phyloP scores from a whole-genome alignment of 176 grass and related monocot genomes.

The Alopecurus myosuroides region DNA sequence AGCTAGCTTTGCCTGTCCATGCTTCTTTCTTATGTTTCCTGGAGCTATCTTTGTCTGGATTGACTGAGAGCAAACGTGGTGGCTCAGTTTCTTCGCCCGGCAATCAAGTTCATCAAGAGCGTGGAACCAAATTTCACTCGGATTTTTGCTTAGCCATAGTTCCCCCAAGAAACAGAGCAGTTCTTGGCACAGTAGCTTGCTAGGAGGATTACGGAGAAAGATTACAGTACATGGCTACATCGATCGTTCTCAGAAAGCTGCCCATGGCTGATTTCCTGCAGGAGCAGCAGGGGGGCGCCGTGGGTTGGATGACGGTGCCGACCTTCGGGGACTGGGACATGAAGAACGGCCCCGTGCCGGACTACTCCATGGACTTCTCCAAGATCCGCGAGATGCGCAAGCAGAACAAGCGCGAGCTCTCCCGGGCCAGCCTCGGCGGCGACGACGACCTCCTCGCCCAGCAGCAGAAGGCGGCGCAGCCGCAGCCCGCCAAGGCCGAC shows the following conservation, averaged over 20 bases:
- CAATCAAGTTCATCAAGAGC: neutral
- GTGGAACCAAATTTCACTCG: neutral
- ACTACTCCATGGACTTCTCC: conserved; percentile 99
- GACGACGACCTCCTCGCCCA: conserved; percentile 53
- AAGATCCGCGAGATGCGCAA: conserved; percentile 96
- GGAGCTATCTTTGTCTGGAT: neutral
- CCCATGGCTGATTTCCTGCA: neutral
- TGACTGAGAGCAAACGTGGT: neutral
- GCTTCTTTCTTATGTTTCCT: neutral
- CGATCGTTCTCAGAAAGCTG: neutral
- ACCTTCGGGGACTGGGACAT: conserved; percentile 90
- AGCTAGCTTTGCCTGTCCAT: neutral
- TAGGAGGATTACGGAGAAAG: neutral
- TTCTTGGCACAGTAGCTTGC: neutral
- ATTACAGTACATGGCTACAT: neutral
- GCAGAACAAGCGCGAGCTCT: conserved; percentile 94
- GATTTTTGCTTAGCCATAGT: neutral
- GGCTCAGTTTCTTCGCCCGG: neutral
- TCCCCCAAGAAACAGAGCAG: neutral
- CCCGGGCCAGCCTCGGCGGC: conserved; percentile 62
- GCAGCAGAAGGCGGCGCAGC: conserved; percentile 11
- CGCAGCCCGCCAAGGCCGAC: conserved; percentile 1
- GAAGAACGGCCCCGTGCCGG: conserved; percentile 89
- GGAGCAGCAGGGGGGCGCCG: conserved; percentile 13
- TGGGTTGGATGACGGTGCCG: conserved; percentile 81